A percentile compares a stretch with the other conserved stretches of the same genome.
Conservation (phyloP, 371 early-diverging fungal species). For the Mucor ambiguus region DNA sequence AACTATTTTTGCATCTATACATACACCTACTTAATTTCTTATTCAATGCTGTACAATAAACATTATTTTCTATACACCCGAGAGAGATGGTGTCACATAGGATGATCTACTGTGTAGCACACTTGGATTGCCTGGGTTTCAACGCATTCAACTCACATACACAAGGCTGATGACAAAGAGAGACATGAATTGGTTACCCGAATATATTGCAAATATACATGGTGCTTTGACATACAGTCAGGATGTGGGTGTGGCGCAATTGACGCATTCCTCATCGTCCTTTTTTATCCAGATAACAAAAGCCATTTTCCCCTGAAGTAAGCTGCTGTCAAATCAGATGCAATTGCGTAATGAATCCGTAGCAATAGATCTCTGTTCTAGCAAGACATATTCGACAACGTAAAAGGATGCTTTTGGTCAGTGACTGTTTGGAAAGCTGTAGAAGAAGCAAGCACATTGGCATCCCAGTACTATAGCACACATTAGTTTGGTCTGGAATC, state of each 20-base stretch:
- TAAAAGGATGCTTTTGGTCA: not conserved
- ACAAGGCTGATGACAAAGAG: no score
- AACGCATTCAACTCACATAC: no score
- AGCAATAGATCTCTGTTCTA: not conserved
- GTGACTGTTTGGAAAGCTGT: slow-evolving; percentile 9
- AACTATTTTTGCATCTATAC: not conserved
- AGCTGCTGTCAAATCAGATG: not conserved
- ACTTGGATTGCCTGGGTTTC: no score
- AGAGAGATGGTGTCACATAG: no score
- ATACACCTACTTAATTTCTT: not conserved
- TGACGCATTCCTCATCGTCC: not conserved
- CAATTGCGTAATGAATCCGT: not conserved
- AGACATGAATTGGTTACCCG: no score
- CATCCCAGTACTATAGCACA: not conserved
- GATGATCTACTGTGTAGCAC: no score
- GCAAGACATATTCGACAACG: slow-evolving; percentile 5
- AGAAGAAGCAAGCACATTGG: not conserved
- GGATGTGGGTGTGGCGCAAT: not conserved
- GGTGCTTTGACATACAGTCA: not conserved
- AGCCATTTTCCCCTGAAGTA: not conserved
- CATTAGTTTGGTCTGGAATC: not conserved
- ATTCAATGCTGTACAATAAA: not conserved
- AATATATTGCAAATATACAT: no score
- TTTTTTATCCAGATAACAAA: not conserved
- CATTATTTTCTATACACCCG: no score